A percentile compares a stretch with the other conserved stretches of the same genome.
These are phyloP conservation scores for Exserohilum rostratum DNA, from an alignment of 2,329 filamentous ascomycete genomes.

Conservation along the genomic window DNA sequence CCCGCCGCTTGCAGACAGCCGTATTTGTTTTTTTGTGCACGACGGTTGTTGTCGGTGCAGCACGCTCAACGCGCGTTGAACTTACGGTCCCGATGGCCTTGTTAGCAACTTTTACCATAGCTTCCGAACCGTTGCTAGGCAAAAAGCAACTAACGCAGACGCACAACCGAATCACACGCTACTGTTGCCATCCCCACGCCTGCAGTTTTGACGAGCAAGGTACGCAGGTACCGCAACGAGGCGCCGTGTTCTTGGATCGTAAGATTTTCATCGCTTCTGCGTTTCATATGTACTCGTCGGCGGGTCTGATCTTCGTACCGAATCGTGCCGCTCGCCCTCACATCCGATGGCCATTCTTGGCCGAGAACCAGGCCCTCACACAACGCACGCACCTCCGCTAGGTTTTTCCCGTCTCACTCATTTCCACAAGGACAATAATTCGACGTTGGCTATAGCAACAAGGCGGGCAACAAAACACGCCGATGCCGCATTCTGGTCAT, in stretches of 20 bases:
- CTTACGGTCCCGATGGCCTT: background rate
- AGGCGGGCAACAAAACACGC: slow-evolving; percentile 6
- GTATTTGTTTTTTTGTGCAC: background rate
- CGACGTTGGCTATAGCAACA: background rate
- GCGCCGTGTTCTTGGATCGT: background rate
- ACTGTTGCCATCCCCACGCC: slow-evolving; percentile 16
- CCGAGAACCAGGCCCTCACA: background rate
- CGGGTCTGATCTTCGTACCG: slow-evolving; percentile 3
- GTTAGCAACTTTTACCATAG: slow-evolving; percentile 11
- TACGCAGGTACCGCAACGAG: slow-evolving; percentile 1
- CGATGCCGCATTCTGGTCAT: slow-evolving; percentile 10
- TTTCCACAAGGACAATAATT: background rate
- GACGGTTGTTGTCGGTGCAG: background rate
- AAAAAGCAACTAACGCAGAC: slow-evolving; percentile 16
- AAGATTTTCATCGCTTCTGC: slow-evolving; percentile 16
- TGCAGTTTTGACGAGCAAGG: slow-evolving; percentile 2
- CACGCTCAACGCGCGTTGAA: background rate
- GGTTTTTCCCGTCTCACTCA: background rate
- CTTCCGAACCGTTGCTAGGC: slow-evolving; percentile 18
- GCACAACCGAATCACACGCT: slow-evolving; percentile 16
- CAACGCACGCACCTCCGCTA: background rate
- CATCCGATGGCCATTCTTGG: background rate
- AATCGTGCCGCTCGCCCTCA: background rate
- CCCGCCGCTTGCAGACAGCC: no score
- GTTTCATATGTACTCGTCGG: slow-evolving; percentile 8